Percentiles rank a stretch among this genome's conserved stretches.
These are phyloP conservation scores for Aspergillus japonicus DNA, from an alignment of 2,329 filamentous ascomycete genomes.

Conservation along the genomic window DNA sequence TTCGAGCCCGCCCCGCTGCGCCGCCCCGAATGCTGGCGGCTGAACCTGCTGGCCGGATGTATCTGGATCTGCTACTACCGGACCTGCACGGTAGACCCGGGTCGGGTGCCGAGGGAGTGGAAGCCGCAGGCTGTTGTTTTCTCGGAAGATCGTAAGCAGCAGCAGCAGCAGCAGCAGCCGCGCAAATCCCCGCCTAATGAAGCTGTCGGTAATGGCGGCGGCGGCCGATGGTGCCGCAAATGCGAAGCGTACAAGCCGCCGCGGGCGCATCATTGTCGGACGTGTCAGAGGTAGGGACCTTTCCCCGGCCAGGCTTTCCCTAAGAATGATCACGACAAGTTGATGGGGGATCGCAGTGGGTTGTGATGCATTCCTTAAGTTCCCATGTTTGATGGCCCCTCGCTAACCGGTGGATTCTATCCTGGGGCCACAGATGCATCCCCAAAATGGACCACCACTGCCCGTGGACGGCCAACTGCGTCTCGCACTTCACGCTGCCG, in stretches of 20 bases:
- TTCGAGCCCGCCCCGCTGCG: constrained; percentile 56
- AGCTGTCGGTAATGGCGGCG: too few relatives aligned
- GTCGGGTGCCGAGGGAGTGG: constrained; percentile 51
- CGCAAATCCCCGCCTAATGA: too few relatives aligned
- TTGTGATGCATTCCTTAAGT: too few relatives aligned
- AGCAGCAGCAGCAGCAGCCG: constrained; percentile 11
- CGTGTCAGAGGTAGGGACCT: constrained; percentile 55
- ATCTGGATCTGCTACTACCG: constrained; percentile 60
- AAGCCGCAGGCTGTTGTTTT: constrained; percentile 9
- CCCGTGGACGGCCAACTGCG: constrained; percentile 65
- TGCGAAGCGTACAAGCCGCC: constrained; percentile 63
- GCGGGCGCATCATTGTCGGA: constrained; percentile 64
- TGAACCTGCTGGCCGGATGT: constrained; percentile 56
- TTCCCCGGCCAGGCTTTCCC: too few relatives aligned
- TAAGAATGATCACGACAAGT: too few relatives aligned
- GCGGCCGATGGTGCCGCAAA: constrained; percentile 57
- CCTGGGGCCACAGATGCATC: constrained; percentile 49
- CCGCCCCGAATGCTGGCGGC: constrained; percentile 49
- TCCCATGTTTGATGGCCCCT: too few relatives aligned
- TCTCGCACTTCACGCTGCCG: constrained; percentile 64
- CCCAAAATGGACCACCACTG: constrained; percentile 68
- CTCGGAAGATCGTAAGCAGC: background rate
- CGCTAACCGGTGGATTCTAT: too few relatives aligned
- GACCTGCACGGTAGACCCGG: constrained; percentile 60
- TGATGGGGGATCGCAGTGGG: too few relatives aligned